Evolutionary conservation across 2,329 filamentous ascomycete genomes (phyloP), one percentile per base, ranked within the genome.

Genomic region (Pseudocercospora fijiensis): DNA sequence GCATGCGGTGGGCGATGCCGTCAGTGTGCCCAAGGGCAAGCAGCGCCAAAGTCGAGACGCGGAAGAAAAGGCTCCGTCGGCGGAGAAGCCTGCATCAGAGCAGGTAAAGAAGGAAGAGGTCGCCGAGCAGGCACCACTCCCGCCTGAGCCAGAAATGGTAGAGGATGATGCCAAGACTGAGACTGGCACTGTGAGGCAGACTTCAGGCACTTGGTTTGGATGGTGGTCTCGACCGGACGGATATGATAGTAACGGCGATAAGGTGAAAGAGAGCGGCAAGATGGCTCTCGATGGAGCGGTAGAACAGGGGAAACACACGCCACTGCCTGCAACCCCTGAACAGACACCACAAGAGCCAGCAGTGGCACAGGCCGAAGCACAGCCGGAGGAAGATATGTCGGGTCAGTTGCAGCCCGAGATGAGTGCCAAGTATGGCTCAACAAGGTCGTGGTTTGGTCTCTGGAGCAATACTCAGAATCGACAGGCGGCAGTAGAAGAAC

Each of bases 191-290:
- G 55, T 63, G 53, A 66, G 66, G 41, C 70, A 69, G 41, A 67
- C 72, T 45, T 67, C 68, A 0, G 70, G 68, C 63, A 73, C 74
- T 11, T 82, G 80, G 80, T 77, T 78, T 43, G 78, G 79, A 22
- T 83, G 81, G 81, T 83, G 81, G 81, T 82, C 81, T 13, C 71
- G 80, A 28, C 81, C 81, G 5, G 81, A 83, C 67, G 80, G 77
- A 1, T 81, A 81, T 62, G 69, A 67, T 24, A 73, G 70, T 43
- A 72, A 75, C 28, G 62, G 72, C 16, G 78, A 80, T n/a, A 72
- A 73, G n/a, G 62, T 62, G 3, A 67, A 71, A n/a, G 75, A 64
- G 62, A 71, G 65, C 22, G 73, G 70, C 64, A 68, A 64, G 63
- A 69, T 43, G 47, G 70, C 66, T 18, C 70, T 69, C 51, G 70